These are phyloP conservation scores for Acanthamoeba triangularis DNA, from an alignment of 208 protist species.

Conservation along the genomic window DNA sequence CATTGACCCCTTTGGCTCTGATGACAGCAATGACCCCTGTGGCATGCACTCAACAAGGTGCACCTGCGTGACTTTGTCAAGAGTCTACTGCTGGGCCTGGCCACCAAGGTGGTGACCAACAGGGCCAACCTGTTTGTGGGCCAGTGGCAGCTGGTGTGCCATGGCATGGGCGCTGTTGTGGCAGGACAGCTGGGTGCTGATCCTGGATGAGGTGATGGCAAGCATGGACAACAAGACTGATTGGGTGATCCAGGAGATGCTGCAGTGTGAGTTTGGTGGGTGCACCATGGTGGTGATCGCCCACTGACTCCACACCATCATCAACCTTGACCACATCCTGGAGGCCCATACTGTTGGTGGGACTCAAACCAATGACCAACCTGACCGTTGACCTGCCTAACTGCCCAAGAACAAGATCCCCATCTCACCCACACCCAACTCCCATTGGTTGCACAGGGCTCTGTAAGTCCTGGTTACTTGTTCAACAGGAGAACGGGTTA, in stretches of 20 bases:
- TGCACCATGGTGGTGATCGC: conserved; percentile 87
- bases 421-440: too few species aligned
- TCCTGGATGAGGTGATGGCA: conserved; percentile 92
- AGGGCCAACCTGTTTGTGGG: conserved; percentile 89
- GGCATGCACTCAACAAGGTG: conserved; percentile 81
- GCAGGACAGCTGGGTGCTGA: conserved; percentile 52
- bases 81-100: not conserved
- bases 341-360: too few species aligned
- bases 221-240: conserved; percentile 84
- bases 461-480: too few species aligned
- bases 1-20: conserved; percentile 24
- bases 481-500: too few species aligned
- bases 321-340: conserved; percentile 71
- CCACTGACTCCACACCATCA: conserved; percentile 89
- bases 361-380: too few species aligned
- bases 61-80: conserved; percentile 75
- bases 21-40: conserved; percentile 82
- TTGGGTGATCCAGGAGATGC: conserved; percentile 89
- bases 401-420: too few species aligned
- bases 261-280: conserved; percentile 86
- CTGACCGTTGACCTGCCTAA: too few species aligned
- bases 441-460: too few species aligned
- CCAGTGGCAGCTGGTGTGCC: conserved; percentile 87
- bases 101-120: not conserved
- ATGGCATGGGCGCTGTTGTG: conserved; percentile 83